Conservation (phyloP, 2,329 filamentous ascomycete species). For the Chrysosporium queenslandicum region DNA sequence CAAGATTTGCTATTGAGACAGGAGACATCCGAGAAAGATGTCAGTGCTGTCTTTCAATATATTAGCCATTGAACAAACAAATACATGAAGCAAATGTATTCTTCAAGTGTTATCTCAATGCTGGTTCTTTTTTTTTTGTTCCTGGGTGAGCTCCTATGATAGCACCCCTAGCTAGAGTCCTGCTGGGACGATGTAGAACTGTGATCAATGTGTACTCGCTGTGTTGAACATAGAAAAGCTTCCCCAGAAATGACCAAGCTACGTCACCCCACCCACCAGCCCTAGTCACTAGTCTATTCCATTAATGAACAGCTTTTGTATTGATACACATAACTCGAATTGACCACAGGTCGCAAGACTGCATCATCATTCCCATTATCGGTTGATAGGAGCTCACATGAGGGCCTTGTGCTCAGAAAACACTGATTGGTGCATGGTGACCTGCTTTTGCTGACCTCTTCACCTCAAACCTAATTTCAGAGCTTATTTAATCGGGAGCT, state of each 20-base stretch:
- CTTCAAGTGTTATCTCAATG: no score
- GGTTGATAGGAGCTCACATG: background rate
- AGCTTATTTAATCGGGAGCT: background rate
- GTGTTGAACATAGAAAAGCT: no score
- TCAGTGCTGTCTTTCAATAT: conserved; percentile 96
- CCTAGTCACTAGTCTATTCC: background rate
- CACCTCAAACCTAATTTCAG: background rate
- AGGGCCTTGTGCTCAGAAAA: background rate
- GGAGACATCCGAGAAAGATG: conserved; percentile 65
- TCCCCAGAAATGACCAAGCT: no score
- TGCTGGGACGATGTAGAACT: no score
- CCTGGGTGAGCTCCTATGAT: no score
- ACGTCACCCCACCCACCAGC: background rate
- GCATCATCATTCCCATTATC: background rate
- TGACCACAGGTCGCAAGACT: background rate
- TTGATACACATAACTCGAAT: background rate
- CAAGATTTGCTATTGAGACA: conserved; percentile 86
- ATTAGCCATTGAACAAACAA: conserved; percentile 89
- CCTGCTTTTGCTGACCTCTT: background rate
- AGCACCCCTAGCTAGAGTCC: no score
- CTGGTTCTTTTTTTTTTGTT: no score
- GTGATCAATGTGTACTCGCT: no score
- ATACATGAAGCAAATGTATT: no score
- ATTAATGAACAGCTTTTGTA: background rate
- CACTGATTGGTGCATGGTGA: background rate